Evolutionary conservation across 2,329 filamentous ascomycete genomes (phyloP), one percentile per base, ranked within the genome.

Genomic region (Phialocephala subalpina): DNA sequence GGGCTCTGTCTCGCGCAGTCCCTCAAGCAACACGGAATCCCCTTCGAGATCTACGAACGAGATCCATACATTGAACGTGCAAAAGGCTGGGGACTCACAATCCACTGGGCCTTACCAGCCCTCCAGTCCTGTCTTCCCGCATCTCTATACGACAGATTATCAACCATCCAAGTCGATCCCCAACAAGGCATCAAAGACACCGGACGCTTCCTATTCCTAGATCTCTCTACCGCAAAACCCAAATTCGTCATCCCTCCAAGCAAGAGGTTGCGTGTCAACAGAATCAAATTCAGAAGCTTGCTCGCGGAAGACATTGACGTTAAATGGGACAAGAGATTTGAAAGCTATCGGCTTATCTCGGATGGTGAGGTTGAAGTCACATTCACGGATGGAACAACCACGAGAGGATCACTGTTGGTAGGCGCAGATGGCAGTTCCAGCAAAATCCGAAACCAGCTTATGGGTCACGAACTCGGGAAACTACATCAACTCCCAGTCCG

Each of bases 21-120:
- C 11, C 72, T 77, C 11, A 64, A 68, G n/a, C 18, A 69, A 63
- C 55, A 65, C 38, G 58, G 33, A 20, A 58, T 85, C n/a, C 80
- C 82, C 0, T 88, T 86, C 74, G 78, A 75, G 42, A 82, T 89
- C 52, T 88, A 84, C 71, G 87, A 90, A 76, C 84, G 84, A 49
- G 84, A 87, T 68, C 64, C 73, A 5, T 80, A 83, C 47, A 78
- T 84, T 49, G 78, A 76, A 33, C 84, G 82, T 36, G 84, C 78
- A 22, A 78, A 81, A 3, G 87, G 88, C 67, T 90, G 87, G 89
- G 88, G 87, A 2, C 78, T 90, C 64, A 90, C 87, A 0, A 78
- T 90, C 64, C 86, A 90, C 73, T 90, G 87, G 87, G 86, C 84
- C 4, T 80, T 89, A 11, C 80, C 83, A 0, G 80, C 80, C 1